phyloP scores from a whole-genome alignment of 495 filamentous ascomycete species.

The Lasiosphaeriaceae sp. region DNA sequence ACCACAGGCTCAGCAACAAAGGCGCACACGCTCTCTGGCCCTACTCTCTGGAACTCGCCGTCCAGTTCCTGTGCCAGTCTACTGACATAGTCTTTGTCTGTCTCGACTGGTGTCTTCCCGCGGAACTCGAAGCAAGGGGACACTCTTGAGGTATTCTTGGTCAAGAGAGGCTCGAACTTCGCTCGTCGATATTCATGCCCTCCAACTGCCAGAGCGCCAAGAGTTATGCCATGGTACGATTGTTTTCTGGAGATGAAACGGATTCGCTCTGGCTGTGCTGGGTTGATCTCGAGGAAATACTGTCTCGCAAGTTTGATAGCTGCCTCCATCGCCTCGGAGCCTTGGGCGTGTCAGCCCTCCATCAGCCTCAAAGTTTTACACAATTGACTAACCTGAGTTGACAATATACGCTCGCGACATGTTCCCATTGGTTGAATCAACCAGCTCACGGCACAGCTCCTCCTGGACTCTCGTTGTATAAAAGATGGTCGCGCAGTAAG shows the following conservation, averaged over 20 bases:
- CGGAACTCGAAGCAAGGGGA: constrained; percentile 59
- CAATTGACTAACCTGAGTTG: constrained; percentile 54
- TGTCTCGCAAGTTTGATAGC: constrained; percentile 63
- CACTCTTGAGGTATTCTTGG: constrained; percentile 57
- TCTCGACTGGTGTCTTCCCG: constrained; percentile 28
- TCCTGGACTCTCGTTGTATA: constrained; percentile 40
- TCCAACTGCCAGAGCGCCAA: constrained; percentile 61
- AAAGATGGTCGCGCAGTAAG: constrained; percentile 44
- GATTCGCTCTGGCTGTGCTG: constrained; percentile 31
- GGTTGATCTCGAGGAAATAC: constrained; percentile 55
- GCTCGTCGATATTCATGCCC: constrained; percentile 59
- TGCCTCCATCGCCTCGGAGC: constrained; percentile 38
- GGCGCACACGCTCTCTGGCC: constrained; percentile 67
- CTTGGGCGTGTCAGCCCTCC: constrained; percentile 14
- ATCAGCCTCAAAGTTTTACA: constrained; percentile 24
- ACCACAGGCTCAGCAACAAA: constrained; percentile 71
- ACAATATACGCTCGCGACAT: constrained; percentile 48
- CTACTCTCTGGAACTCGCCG: constrained; percentile 66
- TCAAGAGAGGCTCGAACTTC: constrained; percentile 65
- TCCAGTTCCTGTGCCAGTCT: constrained; percentile 65
- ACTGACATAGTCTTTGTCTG: constrained; percentile 42
- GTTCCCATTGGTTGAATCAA: constrained; percentile 41
- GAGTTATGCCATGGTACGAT: constrained; percentile 74
- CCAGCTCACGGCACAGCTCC: constrained; percentile 37
- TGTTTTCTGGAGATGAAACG: constrained; percentile 64